Percentiles rank a stretch among this genome's conserved stretches.
phyloP scores from a whole-genome alignment of 2,329 filamentous ascomycete genomes.

The Salinomyces thailandicus region DNA sequence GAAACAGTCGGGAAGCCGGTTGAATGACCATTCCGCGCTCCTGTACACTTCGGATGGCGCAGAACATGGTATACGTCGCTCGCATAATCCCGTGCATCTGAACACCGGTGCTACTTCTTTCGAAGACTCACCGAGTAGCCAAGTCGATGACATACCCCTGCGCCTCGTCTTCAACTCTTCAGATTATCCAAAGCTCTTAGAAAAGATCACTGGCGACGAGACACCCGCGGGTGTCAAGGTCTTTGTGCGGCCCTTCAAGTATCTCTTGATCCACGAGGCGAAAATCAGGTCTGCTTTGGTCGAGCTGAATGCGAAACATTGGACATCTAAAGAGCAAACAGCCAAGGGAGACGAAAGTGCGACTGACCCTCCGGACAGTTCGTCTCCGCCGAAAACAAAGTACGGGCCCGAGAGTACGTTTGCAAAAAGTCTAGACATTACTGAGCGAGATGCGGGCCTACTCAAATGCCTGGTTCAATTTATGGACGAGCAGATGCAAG shows the following conservation, averaged over 20 bases:
- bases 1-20: neutral
- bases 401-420: neutral
- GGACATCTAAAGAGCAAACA: too few relatives aligned
- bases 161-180: slow-evolving; percentile 1
- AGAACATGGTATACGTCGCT: neutral
- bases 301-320: too few relatives aligned
- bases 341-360: too few relatives aligned
- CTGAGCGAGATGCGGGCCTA: neutral
- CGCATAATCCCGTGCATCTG: too few relatives aligned
- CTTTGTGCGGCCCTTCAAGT: neutral
- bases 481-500: slow-evolving; percentile 1
- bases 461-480: neutral
- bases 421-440: neutral
- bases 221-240: neutral
- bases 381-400: neutral
- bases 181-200: neutral
- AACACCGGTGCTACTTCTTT: too few relatives aligned
- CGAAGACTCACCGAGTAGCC: too few relatives aligned
- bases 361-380: neutral
- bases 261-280: neutral
- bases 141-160: neutral
- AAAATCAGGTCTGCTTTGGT: neutral
- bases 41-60: neutral
- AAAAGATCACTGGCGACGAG: neutral
- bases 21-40: neutral